phyloP scores from a whole-genome alignment of 345 rosid genomes.

The Microthlaspi erraticum region DNA sequence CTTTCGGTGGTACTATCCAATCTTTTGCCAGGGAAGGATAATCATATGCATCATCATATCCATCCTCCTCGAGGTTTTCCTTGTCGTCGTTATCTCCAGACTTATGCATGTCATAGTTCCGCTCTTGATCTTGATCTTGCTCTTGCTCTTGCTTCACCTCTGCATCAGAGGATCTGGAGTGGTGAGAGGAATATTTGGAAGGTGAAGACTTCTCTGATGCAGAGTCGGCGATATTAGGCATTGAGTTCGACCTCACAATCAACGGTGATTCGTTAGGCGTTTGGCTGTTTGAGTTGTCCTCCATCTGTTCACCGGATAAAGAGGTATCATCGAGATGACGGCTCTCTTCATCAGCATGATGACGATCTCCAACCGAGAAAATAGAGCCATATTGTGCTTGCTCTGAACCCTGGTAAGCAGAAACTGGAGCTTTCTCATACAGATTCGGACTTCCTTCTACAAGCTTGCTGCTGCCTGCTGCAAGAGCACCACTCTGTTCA shows the following conservation, averaged over 20 bases:
- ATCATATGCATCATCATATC: slow-evolving; percentile 55
- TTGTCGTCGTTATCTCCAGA: slow-evolving; percentile 43
- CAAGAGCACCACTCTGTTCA: slow-evolving; percentile 46
- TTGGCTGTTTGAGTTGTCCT: slow-evolving; percentile 50
- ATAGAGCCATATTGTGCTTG: slow-evolving; percentile 52
- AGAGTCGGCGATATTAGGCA: slow-evolving; percentile 55
- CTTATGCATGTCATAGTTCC: slow-evolving; percentile 39
- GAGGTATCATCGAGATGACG: slow-evolving; percentile 52
- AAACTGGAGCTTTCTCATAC: slow-evolving; percentile 49
- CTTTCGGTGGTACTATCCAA: slow-evolving; percentile 69
- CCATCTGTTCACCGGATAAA: slow-evolving; percentile 50
- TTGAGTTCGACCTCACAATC: slow-evolving; percentile 61
- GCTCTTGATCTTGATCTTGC: slow-evolving; percentile 42
- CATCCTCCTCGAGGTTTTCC: slow-evolving; percentile 54
- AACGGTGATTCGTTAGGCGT: slow-evolving; percentile 48
- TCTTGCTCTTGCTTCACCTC: slow-evolving; percentile 41
- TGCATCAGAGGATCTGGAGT: slow-evolving; percentile 61
- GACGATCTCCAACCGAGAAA: slow-evolving; percentile 68
- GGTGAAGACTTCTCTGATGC: slow-evolving; percentile 50
- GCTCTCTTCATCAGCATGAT: slow-evolving; percentile 54
- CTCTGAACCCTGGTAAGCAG: slow-evolving; percentile 54
- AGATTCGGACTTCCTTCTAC: slow-evolving; percentile 42
- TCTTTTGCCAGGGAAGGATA: slow-evolving; percentile 68
- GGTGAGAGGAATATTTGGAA: slow-evolving; percentile 42
- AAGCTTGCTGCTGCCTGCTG: slow-evolving; percentile 44